phyloP scores from a whole-genome alignment of 2,329 filamentous ascomycete species.

The Intubia oerlemansii region DNA sequence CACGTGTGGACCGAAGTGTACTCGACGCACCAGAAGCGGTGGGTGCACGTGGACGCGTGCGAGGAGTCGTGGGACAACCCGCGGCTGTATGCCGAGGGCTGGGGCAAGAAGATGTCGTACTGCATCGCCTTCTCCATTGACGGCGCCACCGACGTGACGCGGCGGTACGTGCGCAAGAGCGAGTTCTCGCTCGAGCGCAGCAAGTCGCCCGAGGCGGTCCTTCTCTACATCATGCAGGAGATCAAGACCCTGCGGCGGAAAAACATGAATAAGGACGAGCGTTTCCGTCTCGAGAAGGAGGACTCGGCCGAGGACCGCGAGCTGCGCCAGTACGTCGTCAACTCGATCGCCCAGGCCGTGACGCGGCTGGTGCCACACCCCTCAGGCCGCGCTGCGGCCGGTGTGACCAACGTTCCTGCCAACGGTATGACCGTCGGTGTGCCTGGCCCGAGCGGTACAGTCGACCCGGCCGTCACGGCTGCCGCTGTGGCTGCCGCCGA shows the following conservation, averaged over 20 bases:
- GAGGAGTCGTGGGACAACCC: conserved; percentile 94
- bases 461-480: too few relatives aligned
- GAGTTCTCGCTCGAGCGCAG: conserved; percentile 55
- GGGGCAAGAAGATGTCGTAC: conserved; percentile 93
- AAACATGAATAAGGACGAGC: conserved; percentile 71
- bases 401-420: too few relatives aligned
- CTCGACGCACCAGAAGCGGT: conserved; percentile 77
- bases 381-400: too few relatives aligned
- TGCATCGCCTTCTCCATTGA: conserved; percentile 94
- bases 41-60: conserved; percentile 92
- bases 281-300: conserved; percentile 62
- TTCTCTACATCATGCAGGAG: conserved; percentile 81
- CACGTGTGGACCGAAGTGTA: conserved; percentile 97
- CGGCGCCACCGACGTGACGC: conserved; percentile 45
- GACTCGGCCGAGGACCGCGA: conserved; percentile 57
- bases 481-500: too few relatives aligned
- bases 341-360: conserved; percentile 51
- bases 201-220: conserved; percentile 68
- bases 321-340: conserved; percentile 51
- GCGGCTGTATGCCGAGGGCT: conserved; percentile 77
- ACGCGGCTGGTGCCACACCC: conserved; percentile 44
- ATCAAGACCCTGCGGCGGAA: conserved; percentile 66
- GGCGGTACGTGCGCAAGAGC: conserved; percentile 48
- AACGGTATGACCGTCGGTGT: too few relatives aligned
- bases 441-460: too few relatives aligned